A percentile compares a stretch with the other conserved stretches of the same genome.
Evolutionary conservation across 768 basidiomycete genomes (phyloP).

Genomic region (Leucocoprinus leucothites): DNA sequence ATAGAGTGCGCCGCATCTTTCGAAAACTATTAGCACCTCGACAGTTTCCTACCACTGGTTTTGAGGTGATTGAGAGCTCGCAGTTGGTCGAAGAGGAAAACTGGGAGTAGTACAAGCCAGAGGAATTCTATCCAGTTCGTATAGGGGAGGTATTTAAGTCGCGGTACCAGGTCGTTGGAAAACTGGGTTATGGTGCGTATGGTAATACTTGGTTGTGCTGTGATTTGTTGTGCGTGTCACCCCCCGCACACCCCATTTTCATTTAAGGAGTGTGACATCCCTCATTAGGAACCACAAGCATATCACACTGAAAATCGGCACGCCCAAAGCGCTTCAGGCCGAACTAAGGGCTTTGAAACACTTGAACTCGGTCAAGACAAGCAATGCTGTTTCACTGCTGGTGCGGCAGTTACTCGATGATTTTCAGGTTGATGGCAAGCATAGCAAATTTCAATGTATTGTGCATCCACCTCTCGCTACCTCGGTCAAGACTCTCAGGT

Average conservation of each 20-base stretch:
- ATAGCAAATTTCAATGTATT: not conserved
- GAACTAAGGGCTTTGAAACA: conserved; percentile 8
- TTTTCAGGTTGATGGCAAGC: not conserved
- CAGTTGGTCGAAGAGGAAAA: conserved; percentile 25
- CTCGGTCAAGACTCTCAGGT: not conserved
- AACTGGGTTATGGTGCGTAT: conserved; percentile 28
- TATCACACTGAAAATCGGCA: conserved; percentile 16
- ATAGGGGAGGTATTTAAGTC: conserved; percentile 28
- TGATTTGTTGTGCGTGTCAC: conserved; percentile 16
- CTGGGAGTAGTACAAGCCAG: conserved; percentile 17
- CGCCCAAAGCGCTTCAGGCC: not conserved
- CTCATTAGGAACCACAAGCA: conserved; percentile 8
- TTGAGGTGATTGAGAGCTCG: not conserved
- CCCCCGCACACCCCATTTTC: not conserved
- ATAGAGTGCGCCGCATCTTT: too few species aligned
- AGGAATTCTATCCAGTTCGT: conserved; percentile 26
- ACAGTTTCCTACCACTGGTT: not conserved
- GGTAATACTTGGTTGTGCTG: conserved; percentile 27
- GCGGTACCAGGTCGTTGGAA: conserved; percentile 28
- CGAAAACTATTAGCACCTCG: too few species aligned
- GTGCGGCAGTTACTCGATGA: not conserved
- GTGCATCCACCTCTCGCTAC: not conserved
- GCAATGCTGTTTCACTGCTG: not conserved
- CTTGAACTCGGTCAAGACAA: not conserved
- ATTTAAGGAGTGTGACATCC: too few species aligned